phyloP scores from a whole-genome alignment of 169 alveolate genomes.

The Cryptosporidium canis region DNA sequence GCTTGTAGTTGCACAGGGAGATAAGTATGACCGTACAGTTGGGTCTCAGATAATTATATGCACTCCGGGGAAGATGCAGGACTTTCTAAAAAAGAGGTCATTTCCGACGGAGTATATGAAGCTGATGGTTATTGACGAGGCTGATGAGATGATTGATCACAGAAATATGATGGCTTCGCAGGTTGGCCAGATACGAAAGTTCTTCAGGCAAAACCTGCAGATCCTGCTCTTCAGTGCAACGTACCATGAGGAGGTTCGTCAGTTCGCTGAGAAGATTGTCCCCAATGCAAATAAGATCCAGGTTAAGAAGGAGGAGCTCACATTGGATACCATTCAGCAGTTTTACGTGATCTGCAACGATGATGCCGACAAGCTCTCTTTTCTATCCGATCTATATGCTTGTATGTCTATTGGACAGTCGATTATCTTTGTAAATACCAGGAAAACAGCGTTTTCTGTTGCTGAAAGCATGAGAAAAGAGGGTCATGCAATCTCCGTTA shows the following conservation, averaged over 20 bases:
- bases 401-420: slow-evolving; percentile 96
- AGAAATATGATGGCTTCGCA: slow-evolving; percentile 89
- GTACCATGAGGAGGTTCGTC: slow-evolving; percentile 88
- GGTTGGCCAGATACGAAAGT: slow-evolving; percentile 84
- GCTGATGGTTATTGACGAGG: slow-evolving; percentile 95
- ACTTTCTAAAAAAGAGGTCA: slow-evolving; percentile 89
- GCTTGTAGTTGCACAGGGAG: slow-evolving; percentile 89
- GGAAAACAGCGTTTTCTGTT: slow-evolving; percentile 90
- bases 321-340: slow-evolving; percentile 95
- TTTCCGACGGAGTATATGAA: slow-evolving; percentile 80
- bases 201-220: slow-evolving; percentile 84
- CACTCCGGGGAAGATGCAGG: slow-evolving; percentile 97
- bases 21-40: slow-evolving; percentile 78
- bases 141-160: slow-evolving; percentile 94
- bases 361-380: slow-evolving; percentile 92
- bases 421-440: slow-evolving; percentile 96
- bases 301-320: slow-evolving; percentile 92
- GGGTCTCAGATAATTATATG: slow-evolving; percentile 93
- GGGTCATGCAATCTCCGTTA: slow-evolving; percentile 86
- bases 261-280: slow-evolving; percentile 87
- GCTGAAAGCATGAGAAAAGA: slow-evolving; percentile 89
- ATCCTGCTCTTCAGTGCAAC: slow-evolving; percentile 90
- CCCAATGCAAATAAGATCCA: slow-evolving; percentile 84
- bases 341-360: slow-evolving; percentile 85
- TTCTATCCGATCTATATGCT: slow-evolving; percentile 91